Evolutionary conservation across 2,329 filamentous ascomycete genomes (phyloP), one percentile per base, ranked within the genome.

Genomic region (Pyricularia pennisetigena): DNA sequence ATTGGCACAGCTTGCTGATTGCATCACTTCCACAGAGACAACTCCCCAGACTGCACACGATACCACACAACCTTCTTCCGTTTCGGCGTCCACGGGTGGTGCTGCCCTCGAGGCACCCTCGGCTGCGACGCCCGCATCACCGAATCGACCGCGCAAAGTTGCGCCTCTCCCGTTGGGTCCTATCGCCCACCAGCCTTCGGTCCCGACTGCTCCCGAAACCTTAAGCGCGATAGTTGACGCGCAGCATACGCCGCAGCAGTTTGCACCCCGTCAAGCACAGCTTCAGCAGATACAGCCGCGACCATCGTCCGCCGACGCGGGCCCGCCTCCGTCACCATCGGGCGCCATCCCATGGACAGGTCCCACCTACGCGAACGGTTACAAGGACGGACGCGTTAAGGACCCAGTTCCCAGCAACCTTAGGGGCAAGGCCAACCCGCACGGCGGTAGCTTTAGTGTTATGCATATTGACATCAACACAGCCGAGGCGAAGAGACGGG

Each of bases 331-430:
- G 23, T 63, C 59, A 26, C 59, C 59, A 29, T 63, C 41, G 7
- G 23, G 59, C 14, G 59, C 59, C 59, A 63, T 63, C 8, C 24
- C 59, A 63, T 26, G 24, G 23, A 49, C 41, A 1, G 41, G 41
- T 20, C 41, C 41, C 7, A 23, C 49, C 32, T 49, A 66, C 28
- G 28, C 30, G n/a, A 66, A 24, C 64, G 24, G 32, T 7, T 71
- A 70, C 35, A 75, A 74, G 32, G 83, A 86, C 74, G 82, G 82
- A 62, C 80, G 83, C 28, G 80, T 85, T 16, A 77, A 84, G 68
- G 87, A 88, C 70, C 84, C 86, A 1, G 82, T 89, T 2, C 86
- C 87, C 4, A 86, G 82, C 75, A 88, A 88, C 74, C 78, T 89
- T 68, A 86, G 88, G 73, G 85, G 85, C 69, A 85, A 83, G 71